Conservation (phyloP, 768 basidiomycete genomes). For the Kwoniella dejecticola region DNA sequence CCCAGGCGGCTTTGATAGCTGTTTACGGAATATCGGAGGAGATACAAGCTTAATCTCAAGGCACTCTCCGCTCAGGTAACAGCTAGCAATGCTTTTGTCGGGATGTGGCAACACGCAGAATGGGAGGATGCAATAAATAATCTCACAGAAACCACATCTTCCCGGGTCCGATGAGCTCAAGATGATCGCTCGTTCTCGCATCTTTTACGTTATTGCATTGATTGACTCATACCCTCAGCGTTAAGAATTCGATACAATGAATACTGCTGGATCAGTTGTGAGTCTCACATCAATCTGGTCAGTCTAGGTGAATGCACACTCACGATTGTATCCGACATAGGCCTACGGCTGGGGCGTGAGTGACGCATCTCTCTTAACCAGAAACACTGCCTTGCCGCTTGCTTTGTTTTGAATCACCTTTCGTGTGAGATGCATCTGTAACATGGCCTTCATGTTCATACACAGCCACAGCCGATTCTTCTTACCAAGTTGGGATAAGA, state of each 20-base stretch:
- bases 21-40: too few relatives aligned
- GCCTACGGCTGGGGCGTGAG: slow-evolving; percentile 47
- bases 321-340: too few relatives aligned
- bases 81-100: neutral
- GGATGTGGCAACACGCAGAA: neutral
- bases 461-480: too few relatives aligned
- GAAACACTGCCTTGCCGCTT: too few relatives aligned
- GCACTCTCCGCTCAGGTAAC: neutral
- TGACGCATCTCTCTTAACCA: neutral
- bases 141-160: neutral
- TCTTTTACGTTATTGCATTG: neutral
- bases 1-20: too few relatives aligned
- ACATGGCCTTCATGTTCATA: too few relatives aligned
- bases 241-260: slow-evolving; percentile 23
- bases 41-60: neutral
- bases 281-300: slow-evolving; percentile 9
- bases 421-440: too few relatives aligned
- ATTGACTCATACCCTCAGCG: neutral
- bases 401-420: too few relatives aligned
- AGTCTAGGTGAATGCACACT: too few relatives aligned
- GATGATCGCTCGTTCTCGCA: neutral
- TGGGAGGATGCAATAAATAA: slow-evolving; percentile 2
- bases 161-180: too few relatives aligned
- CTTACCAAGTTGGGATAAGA: too few relatives aligned
- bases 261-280: slow-evolving; percentile 40